A percentile compares a stretch with the other conserved stretches of the same genome.
These are phyloP conservation scores for Malassezia sympodialis DNA, from an alignment of 1,284 basidiomycete genomes.

Conservation along the genomic window DNA sequence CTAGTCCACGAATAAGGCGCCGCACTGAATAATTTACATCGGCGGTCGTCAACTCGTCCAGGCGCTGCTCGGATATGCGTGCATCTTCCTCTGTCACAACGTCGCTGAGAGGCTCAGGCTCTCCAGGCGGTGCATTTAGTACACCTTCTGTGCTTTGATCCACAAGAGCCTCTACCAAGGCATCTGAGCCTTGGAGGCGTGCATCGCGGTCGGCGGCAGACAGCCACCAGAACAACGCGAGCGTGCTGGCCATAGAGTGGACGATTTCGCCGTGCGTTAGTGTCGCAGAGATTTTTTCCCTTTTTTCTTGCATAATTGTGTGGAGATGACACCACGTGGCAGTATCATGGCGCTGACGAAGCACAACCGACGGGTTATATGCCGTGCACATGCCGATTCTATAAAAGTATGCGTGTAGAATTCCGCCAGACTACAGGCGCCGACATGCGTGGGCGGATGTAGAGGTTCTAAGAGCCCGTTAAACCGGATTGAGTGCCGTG, in stretches of 20 bases:
- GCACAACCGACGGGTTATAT: neutral
- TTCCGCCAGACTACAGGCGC: neutral
- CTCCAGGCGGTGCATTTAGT: constrained; percentile 16
- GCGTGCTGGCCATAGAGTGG: constrained; percentile 62
- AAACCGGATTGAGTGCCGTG: neutral
- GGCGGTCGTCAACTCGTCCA: constrained; percentile 54
- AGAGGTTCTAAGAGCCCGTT: neutral
- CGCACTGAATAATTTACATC: constrained; percentile 51
- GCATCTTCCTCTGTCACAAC: constrained; percentile 20
- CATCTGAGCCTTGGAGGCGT: constrained; percentile 72
- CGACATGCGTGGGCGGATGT: neutral
- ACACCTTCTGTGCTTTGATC: constrained; percentile 19
- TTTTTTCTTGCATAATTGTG: constrained; percentile 2
- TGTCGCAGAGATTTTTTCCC: neutral
- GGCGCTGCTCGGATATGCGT: constrained; percentile 51
- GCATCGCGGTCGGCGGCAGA: constrained; percentile 71
- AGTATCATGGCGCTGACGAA: neutral
- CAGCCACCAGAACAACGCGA: constrained; percentile 86
- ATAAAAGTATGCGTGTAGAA: neutral
- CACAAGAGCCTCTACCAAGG: constrained; percentile 63
- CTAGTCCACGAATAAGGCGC: constrained; percentile 58
- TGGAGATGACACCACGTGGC: neutral
- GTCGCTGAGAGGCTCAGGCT: neutral
- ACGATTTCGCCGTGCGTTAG: constrained; percentile 1
- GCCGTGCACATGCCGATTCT: neutral